These are phyloP conservation scores for Coemansia sp. DNA, from an alignment of 192 early-diverging fungal species.

Conservation along the genomic window DNA sequence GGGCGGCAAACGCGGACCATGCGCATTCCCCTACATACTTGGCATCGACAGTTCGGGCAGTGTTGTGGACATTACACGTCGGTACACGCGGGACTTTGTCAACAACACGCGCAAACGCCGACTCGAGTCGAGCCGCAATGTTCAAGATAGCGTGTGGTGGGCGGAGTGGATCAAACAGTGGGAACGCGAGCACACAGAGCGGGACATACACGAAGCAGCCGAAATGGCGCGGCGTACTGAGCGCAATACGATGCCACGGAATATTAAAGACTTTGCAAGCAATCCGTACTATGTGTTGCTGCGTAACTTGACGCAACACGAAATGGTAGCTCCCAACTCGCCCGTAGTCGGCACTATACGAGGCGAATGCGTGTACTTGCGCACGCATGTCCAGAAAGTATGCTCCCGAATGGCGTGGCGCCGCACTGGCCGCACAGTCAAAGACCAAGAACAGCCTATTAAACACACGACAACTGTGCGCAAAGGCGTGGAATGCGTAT, in stretches of 20 bases:
- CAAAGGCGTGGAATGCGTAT: constrained; percentile 7
- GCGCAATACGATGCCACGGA: constrained; percentile 73
- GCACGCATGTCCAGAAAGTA: constrained; percentile 64
- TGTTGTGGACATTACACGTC: constrained; percentile 42
- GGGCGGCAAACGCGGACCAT: not conserved
- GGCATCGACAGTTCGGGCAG: constrained; percentile 16
- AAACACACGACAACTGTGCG: constrained; percentile 24
- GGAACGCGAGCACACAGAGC: constrained; percentile 16
- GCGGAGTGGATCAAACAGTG: constrained; percentile 37
- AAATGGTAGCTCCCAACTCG: constrained; percentile 69
- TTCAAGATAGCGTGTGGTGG: constrained; percentile 37
- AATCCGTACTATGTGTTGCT: constrained; percentile 81
- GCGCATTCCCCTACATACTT: constrained; percentile 24
- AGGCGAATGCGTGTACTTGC: constrained; percentile 78
- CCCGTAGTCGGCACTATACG: constrained; percentile 76
- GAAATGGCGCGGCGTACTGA: constrained; percentile 47
- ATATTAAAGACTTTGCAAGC: constrained; percentile 74
- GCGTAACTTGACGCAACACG: constrained; percentile 76
- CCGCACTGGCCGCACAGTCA: constrained; percentile 50
- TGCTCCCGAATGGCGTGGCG: constrained; percentile 64
- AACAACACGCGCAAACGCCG: constrained; percentile 50
- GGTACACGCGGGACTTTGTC: constrained; percentile 36
- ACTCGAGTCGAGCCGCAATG: constrained; percentile 28
- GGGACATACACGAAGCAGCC: constrained; percentile 54
- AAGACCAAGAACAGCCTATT: constrained; percentile 27